Evolutionary conservation across 2,329 filamentous ascomycete genomes (phyloP), one percentile per base, ranked within the genome.

Genomic region (Aspergillus clavatus): DNA sequence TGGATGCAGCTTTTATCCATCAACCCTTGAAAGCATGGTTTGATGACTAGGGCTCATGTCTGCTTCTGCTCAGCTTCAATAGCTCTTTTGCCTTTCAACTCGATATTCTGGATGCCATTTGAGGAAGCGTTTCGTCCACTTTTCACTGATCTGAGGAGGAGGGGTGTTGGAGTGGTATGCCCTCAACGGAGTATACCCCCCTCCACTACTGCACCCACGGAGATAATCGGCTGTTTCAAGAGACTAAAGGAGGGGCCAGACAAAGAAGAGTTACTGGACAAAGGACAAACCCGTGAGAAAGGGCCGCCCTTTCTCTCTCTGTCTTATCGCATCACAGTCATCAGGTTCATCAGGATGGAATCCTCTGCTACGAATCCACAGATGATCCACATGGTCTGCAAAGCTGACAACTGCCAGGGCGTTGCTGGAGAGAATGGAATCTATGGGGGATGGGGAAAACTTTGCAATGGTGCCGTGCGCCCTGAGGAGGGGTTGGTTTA

Each of bases 401-500:
- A n/a, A n/a, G n/a, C n/a, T n/a, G n/a, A n/a, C n/a, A n/a, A n/a
- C n/a, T n/a, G n/a, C n/a, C 16, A 37, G 36, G 48, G 48, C 5
- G 24, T 50, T 4, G 18, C 36, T 16, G 45, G 48, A 8, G 24
- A 38, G 4, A 37, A 50, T 6, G 41, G 41, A 8, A 41, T 47
- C 6, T 31, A 47, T 6, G 37, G 44, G 4, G 48, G 45, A 26
- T 47, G 45, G 48, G 19, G 35, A 5, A 31, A 35, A 5, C 36
- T 50, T 16, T 31, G 16, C 2, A 36, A 37, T 5, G 48, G 48
- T 5, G 21, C 24, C 7, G 48, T 45, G 19, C 21, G 28, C 4
- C 31, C 42, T 24, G 29, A 47, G 28, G 45, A 50, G 26, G 48
- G 41, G 16, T 38, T 45, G 39, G 45, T 48, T 37, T 46, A 46